Conservation (phyloP, 495 filamentous ascomycete genomes). For the Aspergillus kassunensis region DNA sequence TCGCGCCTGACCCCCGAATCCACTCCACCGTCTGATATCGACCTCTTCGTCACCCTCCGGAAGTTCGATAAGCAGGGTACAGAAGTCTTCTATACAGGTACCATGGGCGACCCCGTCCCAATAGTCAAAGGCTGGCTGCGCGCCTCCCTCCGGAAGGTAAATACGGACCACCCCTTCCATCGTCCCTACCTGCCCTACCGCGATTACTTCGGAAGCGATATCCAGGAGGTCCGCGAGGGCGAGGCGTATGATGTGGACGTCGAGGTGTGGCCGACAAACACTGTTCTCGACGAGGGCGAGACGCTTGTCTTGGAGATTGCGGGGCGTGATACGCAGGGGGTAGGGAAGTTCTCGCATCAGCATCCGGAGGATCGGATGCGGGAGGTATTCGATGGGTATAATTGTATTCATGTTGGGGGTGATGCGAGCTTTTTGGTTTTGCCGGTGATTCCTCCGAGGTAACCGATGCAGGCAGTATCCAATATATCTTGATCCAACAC, state of each 20-base stretch:
- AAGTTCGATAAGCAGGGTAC: conserved; percentile 44
- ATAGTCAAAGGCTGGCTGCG: conserved; percentile 31
- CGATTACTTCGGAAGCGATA: conserved; percentile 49
- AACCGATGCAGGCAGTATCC: too few relatives aligned
- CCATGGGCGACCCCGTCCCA: conserved; percentile 37
- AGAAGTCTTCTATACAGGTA: conserved; percentile 58
- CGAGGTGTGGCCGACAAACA: conserved; percentile 62
- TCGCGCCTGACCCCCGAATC: neutral
- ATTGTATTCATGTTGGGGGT: too few relatives aligned
- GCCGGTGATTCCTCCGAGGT: too few relatives aligned
- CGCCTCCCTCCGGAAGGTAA: neutral
- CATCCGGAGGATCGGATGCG: neutral
- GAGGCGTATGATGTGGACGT: conserved; percentile 55
- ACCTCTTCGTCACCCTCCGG: conserved; percentile 57
- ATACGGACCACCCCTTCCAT: conserved; percentile 20
- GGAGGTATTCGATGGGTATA: too few relatives aligned
- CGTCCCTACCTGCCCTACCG: conserved; percentile 49
- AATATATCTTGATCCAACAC: too few relatives aligned
- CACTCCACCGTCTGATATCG: conserved; percentile 46
- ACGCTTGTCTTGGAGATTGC: conserved; percentile 50
- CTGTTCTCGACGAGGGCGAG: conserved; percentile 47
- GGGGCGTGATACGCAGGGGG: conserved; percentile 44
- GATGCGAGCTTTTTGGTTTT: too few relatives aligned
- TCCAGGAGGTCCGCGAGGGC: conserved; percentile 40
- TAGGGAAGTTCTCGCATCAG: neutral